Evolutionary conservation across 2,329 filamentous ascomycete genomes (phyloP), one percentile per base, ranked within the genome.

Genomic region (Colletotrichum tofieldiae): DNA sequence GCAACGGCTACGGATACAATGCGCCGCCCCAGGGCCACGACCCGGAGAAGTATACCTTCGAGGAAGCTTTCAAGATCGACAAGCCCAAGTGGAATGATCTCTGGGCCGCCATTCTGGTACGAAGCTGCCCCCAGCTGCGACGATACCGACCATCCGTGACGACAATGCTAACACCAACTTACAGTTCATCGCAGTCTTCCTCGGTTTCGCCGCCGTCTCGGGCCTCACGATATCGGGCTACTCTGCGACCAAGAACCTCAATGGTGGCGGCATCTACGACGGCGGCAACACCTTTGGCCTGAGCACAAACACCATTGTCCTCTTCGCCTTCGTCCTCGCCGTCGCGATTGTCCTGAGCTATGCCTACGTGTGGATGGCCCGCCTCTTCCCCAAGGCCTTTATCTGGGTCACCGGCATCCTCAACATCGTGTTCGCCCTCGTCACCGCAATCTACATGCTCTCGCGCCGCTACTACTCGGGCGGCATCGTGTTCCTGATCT

Each of bases 331-430:
- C 79, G 90, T 93, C 9, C 86, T 98, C 9, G 89, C 85, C 20
- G 87, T 95, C 49, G 93, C 94, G 6, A 86, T 95, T 29, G 87
- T 94, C 1, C 84, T 98, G 52, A 95, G 93, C 45, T 93, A 91
- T 78, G 86, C 84, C 29, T 98, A 98, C 80, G 90, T 98, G 77
- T 90, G 91, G 82, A 81, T 92, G 2, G 93, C 94, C 8, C 90
- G 94, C 67, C 84, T 89, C 58, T 96, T 96, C 75, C 95, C 95
- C 4, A 97, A 96, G 83, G 90, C 94, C 78, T 95, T 98, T 76
- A 97, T 98, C 79, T 98, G 94, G 94, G 89, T 95, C 49, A 97
- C 95, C 0, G 94, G 94, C 16, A 96, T 98, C 63, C 86, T 97
- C 68, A 97, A 98, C 81, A 93, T 98, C 77, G 84, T 93, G 66